Conservation (phyloP, 2,329 filamentous ascomycete species). For the Neoascochyta sp. region DNA sequence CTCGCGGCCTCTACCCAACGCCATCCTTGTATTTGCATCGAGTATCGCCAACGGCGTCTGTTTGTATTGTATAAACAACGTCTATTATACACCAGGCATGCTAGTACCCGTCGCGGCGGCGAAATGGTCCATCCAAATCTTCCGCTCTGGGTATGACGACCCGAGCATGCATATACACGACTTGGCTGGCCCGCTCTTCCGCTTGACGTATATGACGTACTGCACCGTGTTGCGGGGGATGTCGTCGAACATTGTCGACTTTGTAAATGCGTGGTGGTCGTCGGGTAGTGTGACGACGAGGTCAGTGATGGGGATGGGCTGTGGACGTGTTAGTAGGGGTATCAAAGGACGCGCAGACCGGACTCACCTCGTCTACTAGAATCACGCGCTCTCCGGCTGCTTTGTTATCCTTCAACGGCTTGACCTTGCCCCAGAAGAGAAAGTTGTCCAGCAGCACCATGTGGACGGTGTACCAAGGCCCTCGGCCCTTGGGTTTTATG, state of each 20-base stretch:
- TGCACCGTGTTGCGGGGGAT: slow-evolving; percentile 22
- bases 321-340: slow-evolving; percentile 1
- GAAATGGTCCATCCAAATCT: slow-evolving; percentile 17
- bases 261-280: slow-evolving; percentile 17
- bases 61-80: too few species aligned
- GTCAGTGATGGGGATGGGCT: slow-evolving; percentile 19
- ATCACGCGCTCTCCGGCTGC: slow-evolving; percentile 8
- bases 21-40: too few species aligned
- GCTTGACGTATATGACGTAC: slow-evolving; percentile 19
- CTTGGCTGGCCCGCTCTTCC: slow-evolving; percentile 8
- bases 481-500: slow-evolving; percentile 28
- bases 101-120: slow-evolving; percentile 2
- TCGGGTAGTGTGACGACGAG: slow-evolving; percentile 11
- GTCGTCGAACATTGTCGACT: slow-evolving; percentile 26
- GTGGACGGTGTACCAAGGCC: slow-evolving; percentile 29
- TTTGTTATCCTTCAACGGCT: slow-evolving; percentile 17
- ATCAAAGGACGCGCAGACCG: not conserved
- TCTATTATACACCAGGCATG: too few species aligned
- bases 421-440: slow-evolving; percentile 29
- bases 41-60: too few species aligned
- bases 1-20: too few species aligned
- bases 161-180: slow-evolving; percentile 24
- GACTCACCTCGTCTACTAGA: slow-evolving; percentile 18
- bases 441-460: slow-evolving; percentile 29
- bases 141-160: slow-evolving; percentile 12